Evolutionary conservation across 1,139 yeast genomes (phyloP).

Genomic region (Blastobotrys illinoisensis): DNA sequence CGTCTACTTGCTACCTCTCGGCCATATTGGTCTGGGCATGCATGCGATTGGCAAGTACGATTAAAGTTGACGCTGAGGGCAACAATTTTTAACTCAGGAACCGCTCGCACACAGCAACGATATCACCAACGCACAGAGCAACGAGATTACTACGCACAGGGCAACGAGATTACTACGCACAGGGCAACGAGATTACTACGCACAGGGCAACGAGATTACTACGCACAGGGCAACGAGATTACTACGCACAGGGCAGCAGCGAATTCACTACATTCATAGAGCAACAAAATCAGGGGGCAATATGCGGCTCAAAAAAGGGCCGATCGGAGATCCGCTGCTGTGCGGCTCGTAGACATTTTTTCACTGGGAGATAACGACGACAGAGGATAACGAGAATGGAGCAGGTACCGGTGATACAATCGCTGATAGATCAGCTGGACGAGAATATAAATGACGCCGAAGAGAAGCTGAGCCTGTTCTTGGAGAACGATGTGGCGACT

Average conservation of each 20-base stretch:
- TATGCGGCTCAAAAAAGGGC: background rate
- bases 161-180: no score
- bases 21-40: no score
- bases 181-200: background rate
- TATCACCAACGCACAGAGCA: background rate
- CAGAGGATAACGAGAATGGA: conserved; percentile 19
- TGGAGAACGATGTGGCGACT: conserved; percentile 24
- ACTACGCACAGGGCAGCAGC: background rate
- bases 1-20: no score
- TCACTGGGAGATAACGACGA: background rate
- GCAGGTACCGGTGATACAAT: conserved; percentile 21
- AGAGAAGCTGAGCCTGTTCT: conserved; percentile 22
- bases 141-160: no score
- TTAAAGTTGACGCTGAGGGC: background rate
- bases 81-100: background rate
- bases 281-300: background rate
- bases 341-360: background rate
- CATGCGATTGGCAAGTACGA: no score
- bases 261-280: no score
- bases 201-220: background rate
- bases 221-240: background rate
- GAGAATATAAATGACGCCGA: conserved; percentile 28
- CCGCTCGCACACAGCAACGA: background rate
- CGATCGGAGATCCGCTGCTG: background rate
- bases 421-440: conserved; percentile 24